These are phyloP conservation scores for Wolfiporia cocos DNA, from an alignment of 1,284 basidiomycete genomes.

Conservation along the genomic window DNA sequence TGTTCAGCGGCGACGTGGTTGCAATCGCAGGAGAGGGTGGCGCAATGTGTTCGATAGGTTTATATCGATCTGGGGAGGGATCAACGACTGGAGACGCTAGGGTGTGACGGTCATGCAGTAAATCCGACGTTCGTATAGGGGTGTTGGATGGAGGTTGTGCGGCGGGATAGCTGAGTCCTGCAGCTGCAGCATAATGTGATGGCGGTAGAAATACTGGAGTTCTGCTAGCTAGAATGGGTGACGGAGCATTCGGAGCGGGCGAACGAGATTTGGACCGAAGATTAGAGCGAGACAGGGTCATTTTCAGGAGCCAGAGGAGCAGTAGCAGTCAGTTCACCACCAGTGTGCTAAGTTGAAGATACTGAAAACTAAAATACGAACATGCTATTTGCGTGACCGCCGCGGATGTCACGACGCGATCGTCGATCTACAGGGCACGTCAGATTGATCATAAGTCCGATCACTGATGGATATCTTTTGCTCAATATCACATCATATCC, in stretches of 20 bases:
- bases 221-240: conserved; percentile 9
- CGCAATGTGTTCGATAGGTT: conserved; percentile 3
- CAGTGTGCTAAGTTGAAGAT: too few relatives aligned
- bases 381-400: neutral
- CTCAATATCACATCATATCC: too few relatives aligned
- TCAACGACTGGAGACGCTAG: neutral
- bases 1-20: conserved; percentile 6
- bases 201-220: conserved; percentile 48
- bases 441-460: too few relatives aligned
- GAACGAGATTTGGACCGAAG: conserved; percentile 19
- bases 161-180: conserved; percentile 29
- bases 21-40: neutral
- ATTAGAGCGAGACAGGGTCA: conserved; percentile 18
- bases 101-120: conserved; percentile 2
- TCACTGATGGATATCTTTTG: too few relatives aligned
- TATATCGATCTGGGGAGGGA: neutral
- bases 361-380: neutral
- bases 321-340: neutral
- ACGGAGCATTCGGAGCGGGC: conserved; percentile 11
- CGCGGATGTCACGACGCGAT: neutral
- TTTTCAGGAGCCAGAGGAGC: too few relatives aligned
- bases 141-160: neutral
- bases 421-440: too few relatives aligned
- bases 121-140: conserved; percentile 2
- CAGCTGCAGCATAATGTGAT: conserved; percentile 60